These are phyloP conservation scores for Panus rudis DNA, from an alignment of 768 basidiomycete genomes.

Conservation along the genomic window DNA sequence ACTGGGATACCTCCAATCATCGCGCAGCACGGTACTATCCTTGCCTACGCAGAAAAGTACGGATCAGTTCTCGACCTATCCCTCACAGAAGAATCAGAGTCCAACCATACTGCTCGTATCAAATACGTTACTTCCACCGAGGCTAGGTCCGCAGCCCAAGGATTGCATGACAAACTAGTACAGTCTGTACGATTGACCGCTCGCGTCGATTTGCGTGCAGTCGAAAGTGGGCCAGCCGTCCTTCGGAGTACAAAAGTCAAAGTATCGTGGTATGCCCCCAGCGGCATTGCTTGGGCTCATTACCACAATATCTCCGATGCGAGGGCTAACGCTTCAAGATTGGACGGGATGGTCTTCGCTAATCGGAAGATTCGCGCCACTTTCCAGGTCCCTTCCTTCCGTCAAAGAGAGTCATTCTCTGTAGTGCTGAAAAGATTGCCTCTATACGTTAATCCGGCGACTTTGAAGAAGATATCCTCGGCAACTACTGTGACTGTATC, in stretches of 20 bases:
- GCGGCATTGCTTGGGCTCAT: conserved; percentile 37
- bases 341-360: conserved; percentile 33
- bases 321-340: conserved; percentile 31
- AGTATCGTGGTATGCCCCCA: conserved; percentile 40
- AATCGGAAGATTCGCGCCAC: conserved; percentile 34
- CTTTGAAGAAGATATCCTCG: conserved; percentile 28
- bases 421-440: conserved; percentile 42
- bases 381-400: conserved; percentile 24
- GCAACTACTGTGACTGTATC: conserved; percentile 22
- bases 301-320: conserved; percentile 38
- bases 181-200: conserved; percentile 21
- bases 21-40: conserved; percentile 23
- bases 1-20: conserved; percentile 31
- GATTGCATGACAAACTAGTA: conserved; percentile 27
- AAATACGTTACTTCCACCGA: conserved; percentile 25
- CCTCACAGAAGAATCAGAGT: conserved; percentile 16
- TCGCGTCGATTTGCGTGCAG: conserved; percentile 20
- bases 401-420: conserved; percentile 32
- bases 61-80: conserved; percentile 24
- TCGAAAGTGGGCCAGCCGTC: conserved; percentile 11
- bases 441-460: conserved; percentile 21
- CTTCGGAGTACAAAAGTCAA: conserved; percentile 28
- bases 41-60: conserved; percentile 24
- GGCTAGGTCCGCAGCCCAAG: conserved; percentile 28
- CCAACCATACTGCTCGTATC: conserved; percentile 16